phyloP scores from a whole-genome alignment of 164 flowering plant genomes.

The Aristolochia californica region DNA sequence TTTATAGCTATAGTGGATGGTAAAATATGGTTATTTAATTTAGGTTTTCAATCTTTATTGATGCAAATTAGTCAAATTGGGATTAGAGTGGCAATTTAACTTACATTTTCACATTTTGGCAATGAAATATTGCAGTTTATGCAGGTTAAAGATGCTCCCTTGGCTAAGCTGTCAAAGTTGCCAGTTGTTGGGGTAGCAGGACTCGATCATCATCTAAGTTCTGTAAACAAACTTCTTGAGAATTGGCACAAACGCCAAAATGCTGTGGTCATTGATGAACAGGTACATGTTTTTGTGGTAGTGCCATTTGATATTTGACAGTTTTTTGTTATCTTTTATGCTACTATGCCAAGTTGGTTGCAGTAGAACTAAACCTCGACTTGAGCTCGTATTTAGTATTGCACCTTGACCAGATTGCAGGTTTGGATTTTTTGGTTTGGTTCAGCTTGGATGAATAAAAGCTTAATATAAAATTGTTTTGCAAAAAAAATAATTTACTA shows the following conservation, averaged over 20 bases:
- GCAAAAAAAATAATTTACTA: no score
- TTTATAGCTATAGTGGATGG: no score
- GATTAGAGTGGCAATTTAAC: no score
- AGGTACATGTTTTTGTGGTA: constrained; percentile 23
- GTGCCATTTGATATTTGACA: neutral
- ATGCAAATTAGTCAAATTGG: no score
- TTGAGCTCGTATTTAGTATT: no score
- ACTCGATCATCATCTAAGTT: constrained; percentile 18
- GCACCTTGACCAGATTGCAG: no score
- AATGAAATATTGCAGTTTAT: constrained; percentile 8
- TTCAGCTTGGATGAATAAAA: no score
- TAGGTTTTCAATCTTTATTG: no score
- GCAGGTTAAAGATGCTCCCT: constrained; percentile 10
- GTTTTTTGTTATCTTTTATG: neutral
- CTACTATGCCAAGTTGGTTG: neutral
- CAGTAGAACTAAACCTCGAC: no score
- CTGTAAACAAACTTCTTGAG: constrained; percentile 51
- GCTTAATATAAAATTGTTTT: no score
- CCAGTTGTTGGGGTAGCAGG: constrained; percentile 10
- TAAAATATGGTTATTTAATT: no score
- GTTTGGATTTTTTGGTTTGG: no score
- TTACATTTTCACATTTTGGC: neutral
- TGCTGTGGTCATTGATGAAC: constrained; percentile 54
- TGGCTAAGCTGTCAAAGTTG: constrained; percentile 3
- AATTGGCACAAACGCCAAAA: constrained; percentile 39